Evolutionary conservation across 148 eudicot species (phyloP), one percentile per base, ranked within the genome.

Genomic region (Oxyria digyna): DNA sequence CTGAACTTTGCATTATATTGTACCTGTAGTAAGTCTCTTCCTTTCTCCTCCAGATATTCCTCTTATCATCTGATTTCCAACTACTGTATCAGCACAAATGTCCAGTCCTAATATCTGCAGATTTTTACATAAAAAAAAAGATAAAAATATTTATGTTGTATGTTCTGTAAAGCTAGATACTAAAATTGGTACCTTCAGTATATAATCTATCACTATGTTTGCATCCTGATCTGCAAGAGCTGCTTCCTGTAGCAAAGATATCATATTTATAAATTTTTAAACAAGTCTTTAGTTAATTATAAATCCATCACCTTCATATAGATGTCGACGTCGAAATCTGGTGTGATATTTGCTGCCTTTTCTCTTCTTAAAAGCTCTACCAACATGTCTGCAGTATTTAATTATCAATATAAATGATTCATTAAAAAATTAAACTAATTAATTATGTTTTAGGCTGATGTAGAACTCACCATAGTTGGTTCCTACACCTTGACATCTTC

Each of bases 11-110:
- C 54, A 29, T 17, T 80, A 81, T 67, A 37, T 59, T 55, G 27
- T 59, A 59, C 97, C 95, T 69, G 96, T 91, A 49, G 97, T 91
- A 15, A 91, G 83, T 43, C 95, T 81, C 73, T 88, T 91, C 75
- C 77, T 78, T 62, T 91, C 88, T 24, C 97, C 97, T 31, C 97
- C 97, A 1, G 95, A 91, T 20, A 91, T 91, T n/a, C 97, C 97
- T 69, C 95, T 69, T 9, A 79, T 55, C 91, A 91, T 91, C 82
- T 85, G 88, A 79, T 86, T 85, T 12, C 97, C 97, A 42, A 86
- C 91, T 43, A 91, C 40, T 69, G 91, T 85, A 77, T 88, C 97
- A 54, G 96, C 91, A 46, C 97, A 91, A 13, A 78, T 75, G 55
- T 91, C 97, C 24, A 88, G 91, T 70, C 94, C 98, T 74, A 92